Evolutionary conservation across 1,284 basidiomycete genomes (phyloP), one percentile per base, ranked within the genome.

Genomic region (Leucoagaricus sp.): DNA sequence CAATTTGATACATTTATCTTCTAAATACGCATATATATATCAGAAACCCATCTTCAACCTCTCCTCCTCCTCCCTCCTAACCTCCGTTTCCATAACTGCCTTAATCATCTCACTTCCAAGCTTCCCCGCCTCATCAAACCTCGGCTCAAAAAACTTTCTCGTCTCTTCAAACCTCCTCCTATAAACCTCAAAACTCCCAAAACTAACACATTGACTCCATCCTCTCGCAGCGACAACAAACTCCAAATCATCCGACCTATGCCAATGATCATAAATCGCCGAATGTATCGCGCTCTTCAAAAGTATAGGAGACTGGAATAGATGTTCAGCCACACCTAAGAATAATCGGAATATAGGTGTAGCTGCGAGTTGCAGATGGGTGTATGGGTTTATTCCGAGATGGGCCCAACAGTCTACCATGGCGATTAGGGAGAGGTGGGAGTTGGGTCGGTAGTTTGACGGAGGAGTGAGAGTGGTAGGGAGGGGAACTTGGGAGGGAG

Each of bases 371-470:
- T 91, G 85, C 58, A 99, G 86, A 75, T 99, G 95, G 40, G 86
- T 86, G 69, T 94, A 98, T 0, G 96, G 97, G 57, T 93, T 85
- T 69, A 98, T 95, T 4, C 79, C 79, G 53, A 98, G 85, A 47
- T 84, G 82, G 9, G 93, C 89, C 97, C 96, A 99, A 69, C 94
- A 97, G 73, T 99, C 97, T 31, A 98, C 97, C 92, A 99, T 99
- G 15, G 96, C 95, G 44, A 99, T 83, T n/a, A 99, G 79, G 8
- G 94, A 90, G 53, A 99, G 85, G 72, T 99, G 97, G 10, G 94
- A 97, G 72, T 99, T 99, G 31, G 84, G 83, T 3, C 73, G 72
- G 57, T 72, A 73, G 51, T 67, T 70, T 2, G 65, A 60, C 0
- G 67, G 66, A 3, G 69, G 60, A n/a, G 61, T 58, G 47, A 29